phyloP scores from a whole-genome alignment of 495 filamentous ascomycete genomes.

The Delitschia confertaspora region DNA sequence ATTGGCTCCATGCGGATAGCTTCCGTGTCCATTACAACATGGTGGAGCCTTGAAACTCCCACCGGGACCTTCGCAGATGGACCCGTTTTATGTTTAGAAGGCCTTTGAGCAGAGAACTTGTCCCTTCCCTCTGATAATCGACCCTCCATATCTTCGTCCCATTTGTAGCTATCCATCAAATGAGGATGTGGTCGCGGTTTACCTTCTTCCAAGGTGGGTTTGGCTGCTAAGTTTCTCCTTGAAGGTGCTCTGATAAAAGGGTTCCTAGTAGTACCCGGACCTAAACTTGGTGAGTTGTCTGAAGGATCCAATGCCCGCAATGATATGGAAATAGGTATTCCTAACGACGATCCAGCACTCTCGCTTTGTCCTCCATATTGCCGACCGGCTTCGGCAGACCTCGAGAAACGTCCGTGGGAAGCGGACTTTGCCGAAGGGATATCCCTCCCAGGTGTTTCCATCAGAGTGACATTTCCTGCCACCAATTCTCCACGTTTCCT shows the following conservation, averaged over 20 bases:
- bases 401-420: slow-evolving; percentile 7
- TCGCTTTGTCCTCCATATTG: slow-evolving; percentile 1
- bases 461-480: slow-evolving; percentile 7
- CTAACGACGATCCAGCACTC: background rate
- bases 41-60: slow-evolving; percentile 36
- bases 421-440: slow-evolving; percentile 12
- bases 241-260: slow-evolving; percentile 39
- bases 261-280: slow-evolving; percentile 32
- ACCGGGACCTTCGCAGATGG: slow-evolving; percentile 34
- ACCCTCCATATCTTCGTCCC: slow-evolving; percentile 32
- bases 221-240: slow-evolving; percentile 20
- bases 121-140: slow-evolving; percentile 9
- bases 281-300: slow-evolving; percentile 9
- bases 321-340: slow-evolving; percentile 10
- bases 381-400: slow-evolving; percentile 7
- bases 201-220: slow-evolving; percentile 11
- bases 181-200: slow-evolving; percentile 16
- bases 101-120: slow-evolving; percentile 7
- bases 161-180: slow-evolving; percentile 35
- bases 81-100: slow-evolving; percentile 4
- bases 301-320: slow-evolving; percentile 11
- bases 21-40: slow-evolving; percentile 35
- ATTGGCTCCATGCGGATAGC: slow-evolving; percentile 71
- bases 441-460: slow-evolving; percentile 8
- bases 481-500: slow-evolving; percentile 18